A percentile compares a stretch with the other conserved stretches of the same genome.
Conservation (phyloP, 1,139 yeast genomes). For the Kodamaea derodonti region DNA sequence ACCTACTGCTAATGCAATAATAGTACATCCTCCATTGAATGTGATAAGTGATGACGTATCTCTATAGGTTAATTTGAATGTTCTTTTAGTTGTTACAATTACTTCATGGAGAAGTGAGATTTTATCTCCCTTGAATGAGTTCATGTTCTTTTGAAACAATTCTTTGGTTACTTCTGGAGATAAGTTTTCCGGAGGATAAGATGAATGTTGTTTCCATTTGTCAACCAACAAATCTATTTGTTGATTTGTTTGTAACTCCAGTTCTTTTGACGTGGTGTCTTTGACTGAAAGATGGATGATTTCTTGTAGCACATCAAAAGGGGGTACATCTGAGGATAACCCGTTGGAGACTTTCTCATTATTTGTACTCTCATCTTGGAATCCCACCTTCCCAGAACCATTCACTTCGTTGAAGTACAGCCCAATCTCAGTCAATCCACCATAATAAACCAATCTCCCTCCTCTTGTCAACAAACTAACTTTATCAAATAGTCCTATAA, state of each 20-base stretch:
- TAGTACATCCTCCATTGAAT: conserved; percentile 49
- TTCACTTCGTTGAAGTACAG: conserved; percentile 26
- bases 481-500: conserved; percentile 60
- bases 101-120: conserved; percentile 44
- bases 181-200: conserved; percentile 5
- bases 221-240: conserved; percentile 45
- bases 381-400: conserved; percentile 7
- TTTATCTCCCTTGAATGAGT: conserved; percentile 24
- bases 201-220: conserved; percentile 42
- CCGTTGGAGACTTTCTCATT: background rate
- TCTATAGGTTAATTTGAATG: conserved; percentile 51
- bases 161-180: conserved; percentile 12
- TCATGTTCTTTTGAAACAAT: conserved; percentile 21
- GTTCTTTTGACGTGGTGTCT: conserved; percentile 47
- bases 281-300: conserved; percentile 69
- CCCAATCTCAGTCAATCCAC: conserved; percentile 42
- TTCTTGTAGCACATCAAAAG: conserved; percentile 49
- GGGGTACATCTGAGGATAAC: background rate
- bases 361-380: background rate
- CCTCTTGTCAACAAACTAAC: conserved; percentile 69
- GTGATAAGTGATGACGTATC: conserved; percentile 58
- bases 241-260: conserved; percentile 38
- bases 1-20: conserved; percentile 63
- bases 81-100: conserved; percentile 51
- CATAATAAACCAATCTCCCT: conserved; percentile 61